Base-by-base conservation (phyloP, 805 yeast species). In the Cephaloascus fragrans region DNA sequence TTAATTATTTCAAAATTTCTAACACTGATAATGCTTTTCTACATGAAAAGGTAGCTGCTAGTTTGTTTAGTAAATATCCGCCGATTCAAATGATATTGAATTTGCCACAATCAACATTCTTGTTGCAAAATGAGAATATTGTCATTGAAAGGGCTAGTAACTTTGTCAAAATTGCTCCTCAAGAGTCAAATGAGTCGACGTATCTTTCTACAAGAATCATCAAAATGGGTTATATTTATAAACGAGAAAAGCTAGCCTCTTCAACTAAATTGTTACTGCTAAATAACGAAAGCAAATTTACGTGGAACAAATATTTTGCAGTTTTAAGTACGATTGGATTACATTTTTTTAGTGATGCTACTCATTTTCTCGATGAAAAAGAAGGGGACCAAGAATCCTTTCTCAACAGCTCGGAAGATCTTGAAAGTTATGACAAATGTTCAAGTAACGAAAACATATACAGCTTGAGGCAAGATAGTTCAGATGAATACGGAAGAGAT, bases 321-420 rank as follows among this genome's bases (percentile, higher is more conserved):
- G 51, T 74, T n/a, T 49, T 75, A 36, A 75, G 80, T 1, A 56
- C 72, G 0, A 61, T 69, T 42, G 80, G 80, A 1, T 45, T 74
- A 17, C 55, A 72, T 12, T 53, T 74, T 23, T 74, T 65, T 50
- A 71, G 67, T 32, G 60, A 57, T 35, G 45, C 61, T 35, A 57
- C 61, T 19, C 57, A 52, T 18, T 55, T 67, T 41, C 3, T 12
- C 51, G 46, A 52, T 58, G 2, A 47, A 53, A 16, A 59, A 64
- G 28, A 23, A 8, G 6, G 6, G 28, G 28, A 23, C 12, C n/a
- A n/a, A n/a, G n/a, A n/a, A n/a, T n/a, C n/a, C n/a, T n/a, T n/a
- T n/a, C n/a, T n/a, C n/a, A n/a, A n/a, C n/a, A n/a, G n/a, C n/a
- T n/a, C n/a, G n/a, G n/a, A n/a, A n/a, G n/a, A n/a, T n/a, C n/a